Evolutionary conservation across 441 rosid species (phyloP).

Genomic region (Viola pubescens): DNA sequence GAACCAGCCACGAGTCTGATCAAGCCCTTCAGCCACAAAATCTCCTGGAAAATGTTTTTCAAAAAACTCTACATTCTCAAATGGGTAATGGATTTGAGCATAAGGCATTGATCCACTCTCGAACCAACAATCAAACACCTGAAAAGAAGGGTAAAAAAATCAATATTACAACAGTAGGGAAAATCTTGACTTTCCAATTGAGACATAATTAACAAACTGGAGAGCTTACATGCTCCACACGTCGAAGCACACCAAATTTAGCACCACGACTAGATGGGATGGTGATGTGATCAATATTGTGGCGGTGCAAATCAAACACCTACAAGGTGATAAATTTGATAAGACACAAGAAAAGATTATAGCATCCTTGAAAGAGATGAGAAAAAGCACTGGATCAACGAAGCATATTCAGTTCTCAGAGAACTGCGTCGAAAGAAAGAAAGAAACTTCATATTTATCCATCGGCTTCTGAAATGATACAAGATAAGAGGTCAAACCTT

Average conservation of each 20-base stretch:
- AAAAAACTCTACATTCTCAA: slow-evolving; percentile 83
- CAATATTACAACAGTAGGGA: no score
- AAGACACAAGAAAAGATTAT: no score
- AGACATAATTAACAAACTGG: background rate
- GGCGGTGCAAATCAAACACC: slow-evolving; percentile 97
- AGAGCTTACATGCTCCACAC: slow-evolving; percentile 79
- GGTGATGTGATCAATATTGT: slow-evolving; percentile 88
- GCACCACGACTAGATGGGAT: slow-evolving; percentile 76
- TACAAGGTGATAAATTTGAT: slow-evolving; percentile 20
- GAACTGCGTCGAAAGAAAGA: no score
- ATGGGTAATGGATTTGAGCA: slow-evolving; percentile 95
- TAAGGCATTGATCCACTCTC: slow-evolving; percentile 99
- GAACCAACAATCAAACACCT: slow-evolving; percentile 99
- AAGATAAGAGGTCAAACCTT: slow-evolving; percentile 45
- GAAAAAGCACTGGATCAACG: no score
- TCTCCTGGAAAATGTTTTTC: slow-evolving; percentile 94
- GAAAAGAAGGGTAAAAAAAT: slow-evolving; percentile 18
- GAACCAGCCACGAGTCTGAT: slow-evolving; percentile 99
- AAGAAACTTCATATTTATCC: no score
- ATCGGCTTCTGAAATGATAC: no score
- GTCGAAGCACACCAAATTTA: slow-evolving; percentile 77
- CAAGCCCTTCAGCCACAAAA: slow-evolving; percentile 97
- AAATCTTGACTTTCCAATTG: no score
- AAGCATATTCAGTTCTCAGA: no score
- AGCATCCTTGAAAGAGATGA: no score